Evolutionary conservation across 495 filamentous ascomycete species (phyloP).

Genomic region (Aspergillus carlsbadensis): DNA sequence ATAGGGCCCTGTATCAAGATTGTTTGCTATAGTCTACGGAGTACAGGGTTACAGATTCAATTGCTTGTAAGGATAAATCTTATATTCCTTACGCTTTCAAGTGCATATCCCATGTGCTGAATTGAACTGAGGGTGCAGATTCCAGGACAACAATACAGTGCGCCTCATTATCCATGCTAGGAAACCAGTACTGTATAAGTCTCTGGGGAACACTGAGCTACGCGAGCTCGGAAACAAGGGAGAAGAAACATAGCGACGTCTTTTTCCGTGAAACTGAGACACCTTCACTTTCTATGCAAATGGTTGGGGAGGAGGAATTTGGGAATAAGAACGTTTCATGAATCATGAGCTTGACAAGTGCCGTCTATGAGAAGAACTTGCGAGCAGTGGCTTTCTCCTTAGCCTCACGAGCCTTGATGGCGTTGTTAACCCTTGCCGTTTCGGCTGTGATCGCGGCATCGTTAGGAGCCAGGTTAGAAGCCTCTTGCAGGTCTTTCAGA

Average conservation of each 20-base stretch:
- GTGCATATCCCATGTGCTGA: neutral
- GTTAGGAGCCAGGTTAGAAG: conserved; percentile 68
- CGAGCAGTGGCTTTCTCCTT: conserved; percentile 87
- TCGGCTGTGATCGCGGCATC: conserved; percentile 78
- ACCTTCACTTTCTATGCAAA: conserved; percentile 15
- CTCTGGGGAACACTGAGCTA: conserved; percentile 5
- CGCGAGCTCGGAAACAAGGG: neutral
- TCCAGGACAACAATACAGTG: conserved; percentile 9
- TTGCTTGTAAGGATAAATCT: neutral
- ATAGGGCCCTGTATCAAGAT: too few relatives aligned
- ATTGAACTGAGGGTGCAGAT: neutral
- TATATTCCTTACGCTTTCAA: neutral
- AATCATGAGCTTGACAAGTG: conserved; percentile 21
- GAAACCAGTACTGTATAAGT: conserved; percentile 9
- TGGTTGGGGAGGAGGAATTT: neutral
- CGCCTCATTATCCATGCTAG: conserved; percentile 17
- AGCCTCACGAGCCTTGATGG: conserved; percentile 65
- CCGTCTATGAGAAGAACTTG: conserved; percentile 72
- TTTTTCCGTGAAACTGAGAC: neutral
- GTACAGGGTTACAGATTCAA: neutral
- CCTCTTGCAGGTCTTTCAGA: conserved; percentile 72
- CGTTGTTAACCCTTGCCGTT: conserved; percentile 72
- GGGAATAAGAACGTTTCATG: conserved; percentile 26
- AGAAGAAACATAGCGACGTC: neutral
- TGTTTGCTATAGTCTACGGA: neutral